Evolutionary conservation across 2,329 filamentous ascomycete species (phyloP), one percentile per base, ranked within the genome.

Genomic region (Hymenoscyphus infarciens): DNA sequence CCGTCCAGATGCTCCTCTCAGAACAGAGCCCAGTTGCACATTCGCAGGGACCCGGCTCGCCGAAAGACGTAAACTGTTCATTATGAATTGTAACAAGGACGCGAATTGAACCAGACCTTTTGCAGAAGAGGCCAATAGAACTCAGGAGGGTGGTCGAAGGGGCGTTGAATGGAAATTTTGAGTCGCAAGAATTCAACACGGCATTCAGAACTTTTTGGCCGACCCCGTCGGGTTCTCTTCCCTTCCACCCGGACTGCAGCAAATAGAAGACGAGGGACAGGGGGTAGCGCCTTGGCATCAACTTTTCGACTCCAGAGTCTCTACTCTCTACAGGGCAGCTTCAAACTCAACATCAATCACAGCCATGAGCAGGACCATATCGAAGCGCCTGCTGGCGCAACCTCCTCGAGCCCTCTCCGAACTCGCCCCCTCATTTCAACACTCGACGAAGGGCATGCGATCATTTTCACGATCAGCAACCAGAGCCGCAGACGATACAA

Each of bases 401-500:
- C 70, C 67, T 57, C 68, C 70, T 55, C 60, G 42, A 49, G 42
- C 11, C 6, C 11, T 49, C 19, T 22, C 42, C 3, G n/a, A 49
- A 22, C 8, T 22, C 10, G 42, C n/a, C 6, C 42, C 42, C n/a
- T 25, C 42, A 3, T 45, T n/a, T n/a, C 38, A n/a, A n/a, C 5
- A 15, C 38, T 42, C 38, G 15, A 39, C 64, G 59, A 62, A 49
- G 67, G 71, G 63, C 64, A 53, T 72, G 31, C 69, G 72, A 63
- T 63, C 68, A 1, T 76, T 79, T 60, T 77, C 77, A 1, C 72
- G 71, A 13, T 71, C 75, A 16, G 61, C 63, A 42, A 68, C 64
- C 35, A 65, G 65, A 64, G 66, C 64, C 62, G 62, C 69, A 33
- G 65, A 67, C 55, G 63, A 61, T 53, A 66, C 35, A 56, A 56